Evolutionary conservation across 805 yeast genomes (phyloP).

Genomic region (Dipodascus albidus): DNA sequence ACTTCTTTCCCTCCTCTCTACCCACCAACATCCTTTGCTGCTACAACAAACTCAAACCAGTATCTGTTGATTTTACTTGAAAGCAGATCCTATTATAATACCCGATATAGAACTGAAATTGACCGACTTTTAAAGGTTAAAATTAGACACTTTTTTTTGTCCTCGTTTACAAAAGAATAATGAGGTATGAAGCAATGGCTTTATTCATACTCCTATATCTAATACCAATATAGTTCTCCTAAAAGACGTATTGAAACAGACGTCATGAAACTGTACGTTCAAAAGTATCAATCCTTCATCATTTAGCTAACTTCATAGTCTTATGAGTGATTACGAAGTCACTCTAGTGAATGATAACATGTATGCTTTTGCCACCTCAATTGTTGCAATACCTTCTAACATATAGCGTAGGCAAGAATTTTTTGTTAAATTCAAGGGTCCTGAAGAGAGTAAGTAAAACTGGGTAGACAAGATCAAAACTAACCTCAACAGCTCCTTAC

Average conservation of each 20-base stretch:
- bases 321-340: slow-evolving; percentile 91
- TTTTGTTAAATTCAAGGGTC: slow-evolving; percentile 76
- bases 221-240: slow-evolving; percentile 34
- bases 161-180: neutral
- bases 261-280: slow-evolving; percentile 77
- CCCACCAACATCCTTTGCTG: neutral
- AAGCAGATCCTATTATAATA: no score
- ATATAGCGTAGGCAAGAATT: slow-evolving; percentile 57
- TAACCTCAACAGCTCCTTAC: slow-evolving; percentile 47
- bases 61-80: no score
- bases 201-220: neutral
- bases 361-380: slow-evolving; percentile 23
- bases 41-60: neutral
- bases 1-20: neutral
- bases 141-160: neutral
- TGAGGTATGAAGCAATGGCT: slow-evolving; percentile 1
- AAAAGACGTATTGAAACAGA: slow-evolving; percentile 84
- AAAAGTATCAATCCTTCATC: neutral
- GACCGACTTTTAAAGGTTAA: neutral
- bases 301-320: slow-evolving; percentile 21
- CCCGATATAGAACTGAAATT: no score
- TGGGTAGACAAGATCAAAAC: neutral
- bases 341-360: slow-evolving; percentile 67
- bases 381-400: no score
- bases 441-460: slow-evolving; percentile 42